These are phyloP conservation scores for Pseudevernia furfuracea DNA, from an alignment of 495 filamentous ascomycete genomes.

Conservation along the genomic window DNA sequence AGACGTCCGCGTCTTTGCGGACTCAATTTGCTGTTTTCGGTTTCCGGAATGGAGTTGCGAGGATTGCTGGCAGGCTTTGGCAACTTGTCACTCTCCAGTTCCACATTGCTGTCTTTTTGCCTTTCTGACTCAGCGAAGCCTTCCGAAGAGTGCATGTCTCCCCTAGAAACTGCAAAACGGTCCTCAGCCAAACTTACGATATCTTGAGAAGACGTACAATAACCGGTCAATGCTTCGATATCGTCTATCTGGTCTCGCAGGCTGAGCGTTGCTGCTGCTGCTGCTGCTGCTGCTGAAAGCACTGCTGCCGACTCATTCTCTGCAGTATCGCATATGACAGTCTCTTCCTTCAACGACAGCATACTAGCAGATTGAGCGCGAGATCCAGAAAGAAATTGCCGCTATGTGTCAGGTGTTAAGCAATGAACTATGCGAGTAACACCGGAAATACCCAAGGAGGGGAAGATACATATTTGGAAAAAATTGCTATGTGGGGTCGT, in stretches of 20 bases:
- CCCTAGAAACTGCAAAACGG: background rate
- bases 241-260: background rate
- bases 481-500: background rate
- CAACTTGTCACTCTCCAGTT: background rate
- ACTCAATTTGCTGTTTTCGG: background rate
- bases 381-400: background rate
- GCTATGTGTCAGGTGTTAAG: background rate
- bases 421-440: background rate
- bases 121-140: background rate
- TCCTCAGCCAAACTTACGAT: background rate
- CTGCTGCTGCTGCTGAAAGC: background rate
- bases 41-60: background rate
- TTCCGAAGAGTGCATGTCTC: background rate
- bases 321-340: background rate
- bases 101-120: background rate
- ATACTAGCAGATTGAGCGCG: background rate
- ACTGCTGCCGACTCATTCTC: background rate
- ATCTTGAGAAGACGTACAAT: background rate
- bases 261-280: background rate
- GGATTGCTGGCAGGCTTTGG: background rate
- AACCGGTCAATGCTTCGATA: background rate
- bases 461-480: too few relatives aligned
- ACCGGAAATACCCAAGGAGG: background rate
- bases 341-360: background rate
- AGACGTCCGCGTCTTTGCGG: background rate